Conservation (phyloP, 495 filamentous ascomycete species). For the Xylaria nigripes region DNA sequence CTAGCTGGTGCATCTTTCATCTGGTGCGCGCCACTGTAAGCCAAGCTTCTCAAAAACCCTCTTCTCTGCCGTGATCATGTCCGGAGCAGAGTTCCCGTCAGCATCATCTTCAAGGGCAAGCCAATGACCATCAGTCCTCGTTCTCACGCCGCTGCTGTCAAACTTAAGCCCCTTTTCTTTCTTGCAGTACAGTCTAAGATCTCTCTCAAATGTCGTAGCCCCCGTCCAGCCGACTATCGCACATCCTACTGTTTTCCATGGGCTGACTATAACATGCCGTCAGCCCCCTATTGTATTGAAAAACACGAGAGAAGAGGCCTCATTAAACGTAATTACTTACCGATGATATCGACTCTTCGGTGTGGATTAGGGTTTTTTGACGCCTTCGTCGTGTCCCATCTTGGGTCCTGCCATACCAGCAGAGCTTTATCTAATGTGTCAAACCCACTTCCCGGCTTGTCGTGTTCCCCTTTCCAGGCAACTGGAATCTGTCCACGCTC, state of each 20-base stretch:
- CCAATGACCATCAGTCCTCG: slow-evolving; percentile 51
- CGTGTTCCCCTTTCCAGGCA: slow-evolving; percentile 36
- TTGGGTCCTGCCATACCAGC: slow-evolving; percentile 85
- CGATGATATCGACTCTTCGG: slow-evolving; percentile 85
- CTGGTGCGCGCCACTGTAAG: slow-evolving; percentile 62
- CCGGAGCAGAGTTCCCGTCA: slow-evolving; percentile 35
- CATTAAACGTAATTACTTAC: neutral
- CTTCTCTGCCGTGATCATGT: slow-evolving; percentile 65
- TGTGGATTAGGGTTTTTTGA: slow-evolving; percentile 65
- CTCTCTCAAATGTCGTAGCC: slow-evolving; percentile 82
- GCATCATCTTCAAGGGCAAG: slow-evolving; percentile 50
- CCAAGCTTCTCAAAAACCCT: slow-evolving; percentile 74
- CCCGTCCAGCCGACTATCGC: slow-evolving; percentile 84
- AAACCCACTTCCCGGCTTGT: slow-evolving; percentile 49
- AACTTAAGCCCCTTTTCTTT: slow-evolving; percentile 70
- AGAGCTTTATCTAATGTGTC: slow-evolving; percentile 87
- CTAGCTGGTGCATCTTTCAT: slow-evolving; percentile 70
- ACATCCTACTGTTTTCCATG: slow-evolving; percentile 81
- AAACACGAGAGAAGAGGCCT: neutral
- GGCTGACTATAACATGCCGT: slow-evolving; percentile 44
- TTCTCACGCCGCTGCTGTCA: slow-evolving; percentile 78
- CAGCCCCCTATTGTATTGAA: neutral
- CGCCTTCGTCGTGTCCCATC: slow-evolving; percentile 37
- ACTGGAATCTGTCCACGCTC: slow-evolving; percentile 62
- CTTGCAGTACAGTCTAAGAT: slow-evolving; percentile 74